Evolutionary conservation across 176 grass and related monocot genomes (phyloP), one percentile per base, ranked within the genome.

Genomic region (Musa beccarii): DNA sequence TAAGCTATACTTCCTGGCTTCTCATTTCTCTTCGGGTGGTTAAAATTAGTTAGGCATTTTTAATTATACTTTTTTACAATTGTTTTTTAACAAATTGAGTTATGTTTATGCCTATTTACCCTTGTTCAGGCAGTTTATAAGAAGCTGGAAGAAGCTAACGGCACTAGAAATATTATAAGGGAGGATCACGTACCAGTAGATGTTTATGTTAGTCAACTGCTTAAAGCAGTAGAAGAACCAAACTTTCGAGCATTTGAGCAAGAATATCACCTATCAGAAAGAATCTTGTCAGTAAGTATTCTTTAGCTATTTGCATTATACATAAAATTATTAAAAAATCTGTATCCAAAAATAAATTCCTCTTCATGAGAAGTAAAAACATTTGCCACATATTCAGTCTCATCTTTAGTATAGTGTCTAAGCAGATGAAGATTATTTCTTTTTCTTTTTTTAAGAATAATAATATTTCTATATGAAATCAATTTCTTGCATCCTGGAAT

Each of bases 221-320:
- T 84, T 61, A 69, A 69, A 28, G 67, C 10, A 69, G 59, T 55
- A 68, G 68, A 84, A 77, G 83, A 81, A 63, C 75, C 62, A 54
- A 68, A 69, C 59, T 34, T 88, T 66, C 78, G 76, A 81, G 86
- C 80, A 63, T 83, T 88, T 66, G 83, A 84, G 55, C 65, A 59
- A 70, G 81, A 88, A 28, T 86, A 92, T 82, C 63, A 63, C 75
- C 78, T 88, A 74, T 77, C 66, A 65, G 83, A 88, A 73, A 84
- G 66, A 75, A 59, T 92, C 86, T 1, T 77, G 53, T 71, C n/a
- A 68, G 83, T 92, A 84, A 59, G 83, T 59, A 69, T 68, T 8
- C 59, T 79, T 76, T 24, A 51, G 34, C 34, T 43, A 64, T 64
- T 12, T 22, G 5, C 59, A 11, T 1, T 49, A 75, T 43, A 21